Percentiles rank a stretch among this genome's conserved stretches.
phyloP scores from a whole-genome alignment of 2,329 filamentous ascomycete genomes.

The Clonostachys sp. region DNA sequence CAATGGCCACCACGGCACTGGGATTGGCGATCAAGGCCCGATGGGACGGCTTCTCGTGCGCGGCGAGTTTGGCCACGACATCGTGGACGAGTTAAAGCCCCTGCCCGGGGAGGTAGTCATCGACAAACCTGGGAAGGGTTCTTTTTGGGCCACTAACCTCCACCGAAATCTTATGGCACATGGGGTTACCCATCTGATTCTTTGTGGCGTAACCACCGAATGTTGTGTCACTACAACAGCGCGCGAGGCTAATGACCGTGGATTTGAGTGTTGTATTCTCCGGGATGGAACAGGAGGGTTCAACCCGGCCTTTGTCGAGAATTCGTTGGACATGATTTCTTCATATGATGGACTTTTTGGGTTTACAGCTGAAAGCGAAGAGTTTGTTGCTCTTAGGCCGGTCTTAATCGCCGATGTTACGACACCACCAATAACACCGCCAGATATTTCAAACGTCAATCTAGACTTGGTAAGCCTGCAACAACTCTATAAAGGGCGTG shows the following conservation, averaged over 20 bases:
- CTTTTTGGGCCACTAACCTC: constrained; percentile 52
- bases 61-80: constrained; percentile 50
- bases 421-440: neutral
- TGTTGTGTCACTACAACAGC: constrained; percentile 50
- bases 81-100: constrained; percentile 47
- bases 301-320: constrained; percentile 35
- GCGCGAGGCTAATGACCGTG: constrained; percentile 54
- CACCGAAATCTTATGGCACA: constrained; percentile 46
- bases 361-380: constrained; percentile 32
- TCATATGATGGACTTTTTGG: constrained; percentile 47
- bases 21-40: constrained; percentile 46
- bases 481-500: constrained; percentile 30
- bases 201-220: constrained; percentile 55
- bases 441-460: neutral
- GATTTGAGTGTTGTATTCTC: constrained; percentile 53
- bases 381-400: constrained; percentile 9
- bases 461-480: constrained; percentile 23
- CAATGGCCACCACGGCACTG: constrained; percentile 23
- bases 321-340: constrained; percentile 43
- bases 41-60: constrained; percentile 48
- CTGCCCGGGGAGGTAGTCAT: constrained; percentile 46
- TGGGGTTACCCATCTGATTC: constrained; percentile 52
- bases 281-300: constrained; percentile 44
- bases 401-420: constrained; percentile 6
- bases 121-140: constrained; percentile 55